These are phyloP conservation scores for Myxozyma neglecta DNA, from an alignment of 805 yeast species.

Conservation along the genomic window DNA sequence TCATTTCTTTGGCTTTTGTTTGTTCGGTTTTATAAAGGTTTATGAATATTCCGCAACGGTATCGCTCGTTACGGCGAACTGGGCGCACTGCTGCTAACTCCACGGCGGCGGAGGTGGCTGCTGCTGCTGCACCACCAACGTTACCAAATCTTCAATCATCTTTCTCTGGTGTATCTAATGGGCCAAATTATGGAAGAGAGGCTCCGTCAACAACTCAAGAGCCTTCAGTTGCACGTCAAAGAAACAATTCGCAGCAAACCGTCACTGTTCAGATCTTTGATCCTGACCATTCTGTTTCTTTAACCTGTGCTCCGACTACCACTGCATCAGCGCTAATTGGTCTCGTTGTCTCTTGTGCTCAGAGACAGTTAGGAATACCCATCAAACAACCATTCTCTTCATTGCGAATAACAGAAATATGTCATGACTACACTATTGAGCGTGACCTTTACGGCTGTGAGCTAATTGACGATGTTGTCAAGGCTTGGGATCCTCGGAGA, in stretches of 20 bases:
- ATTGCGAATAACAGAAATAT: slow-evolving; percentile 31
- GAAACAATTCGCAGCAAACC: neutral
- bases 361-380: neutral
- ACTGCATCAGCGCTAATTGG: slow-evolving; percentile 18
- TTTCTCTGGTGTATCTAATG: neutral
- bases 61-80: slow-evolving; percentile 20
- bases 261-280: slow-evolving; percentile 10
- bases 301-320: slow-evolving; percentile 4
- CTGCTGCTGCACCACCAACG: neutral
- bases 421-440: neutral
- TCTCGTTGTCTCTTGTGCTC: neutral
- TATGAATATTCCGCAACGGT: slow-evolving; percentile 24
- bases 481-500: slow-evolving; percentile 11
- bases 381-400: neutral
- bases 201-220: neutral
- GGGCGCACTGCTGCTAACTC: neutral
- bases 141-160: neutral
- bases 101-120: neutral
- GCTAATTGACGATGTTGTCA: slow-evolving; percentile 8
- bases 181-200: neutral
- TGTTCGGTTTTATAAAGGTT: neutral
- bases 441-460: slow-evolving; percentile 20
- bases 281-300: neutral
- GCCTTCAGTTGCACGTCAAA: neutral
- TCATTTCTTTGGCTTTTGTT: neutral